Evolutionary conservation across 2,329 filamentous ascomycete species (phyloP), one percentile per base, ranked within the genome.

Genomic region (Trichoderma atroviride): DNA sequence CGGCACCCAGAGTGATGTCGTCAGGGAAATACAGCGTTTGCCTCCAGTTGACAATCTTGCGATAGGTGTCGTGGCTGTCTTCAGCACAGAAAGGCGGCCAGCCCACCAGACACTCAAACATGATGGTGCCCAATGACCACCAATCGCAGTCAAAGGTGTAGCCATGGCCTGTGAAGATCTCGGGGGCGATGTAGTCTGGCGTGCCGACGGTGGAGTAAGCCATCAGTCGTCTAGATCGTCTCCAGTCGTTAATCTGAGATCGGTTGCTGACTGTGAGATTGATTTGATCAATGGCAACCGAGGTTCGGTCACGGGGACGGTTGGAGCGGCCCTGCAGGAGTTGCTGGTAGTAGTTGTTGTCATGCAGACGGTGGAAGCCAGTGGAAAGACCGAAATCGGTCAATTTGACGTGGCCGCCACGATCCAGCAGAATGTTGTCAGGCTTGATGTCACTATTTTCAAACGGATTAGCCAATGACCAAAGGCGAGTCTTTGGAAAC

Each of bases 41-140:
- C 69, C 93, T 90, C 96, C 96, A 99, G 83, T 97, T 97, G 76
- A 99, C 94, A 80, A 99, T 99, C 87, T 99, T 99, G 74, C 95
- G 91, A 83, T 99, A 99, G 1, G 96, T 98, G 80, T 98, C 96
- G 78, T 97, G 95, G 71, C 94, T 92, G 79, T 98, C 95, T 80
- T 99, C 96, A 24, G 96, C 95, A 80, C 96, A 99, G 87, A 99
- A 99, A 35, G 96, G 96, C 68, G 96, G 96, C 96, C 96, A 99
- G 76, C 96, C 96, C 71, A 99, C 94, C 74, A 99, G 86, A 81
- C 96, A 99, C 82, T 99, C 96, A 76, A 98, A 99, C 96, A 99
- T 98, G 82, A 99, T 99, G 56, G 96, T 97, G 65, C 96, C 96
- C 61, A 99, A 87, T 27, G 93, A 97, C 96, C 96, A 99, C 96